These are phyloP conservation scores for Grammothele lineata DNA, from an alignment of 768 basidiomycete species.

Conservation along the genomic window DNA sequence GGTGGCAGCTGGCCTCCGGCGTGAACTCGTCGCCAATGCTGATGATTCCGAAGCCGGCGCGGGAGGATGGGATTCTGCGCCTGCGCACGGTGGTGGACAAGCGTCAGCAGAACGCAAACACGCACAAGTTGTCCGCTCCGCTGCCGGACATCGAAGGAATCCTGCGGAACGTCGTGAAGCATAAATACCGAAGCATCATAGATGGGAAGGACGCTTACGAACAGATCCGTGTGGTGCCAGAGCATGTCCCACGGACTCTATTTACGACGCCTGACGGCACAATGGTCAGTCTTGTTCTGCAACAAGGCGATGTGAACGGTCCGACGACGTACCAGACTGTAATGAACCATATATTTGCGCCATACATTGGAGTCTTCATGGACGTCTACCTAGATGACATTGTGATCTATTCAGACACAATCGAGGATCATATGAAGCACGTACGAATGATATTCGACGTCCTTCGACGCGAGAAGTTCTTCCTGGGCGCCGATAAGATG, in stretches of 20 bases:
- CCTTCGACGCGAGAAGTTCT: slow-evolving; percentile 10
- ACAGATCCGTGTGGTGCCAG: slow-evolving; percentile 21
- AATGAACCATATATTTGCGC: slow-evolving; percentile 38
- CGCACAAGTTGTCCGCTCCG: slow-evolving; percentile 19
- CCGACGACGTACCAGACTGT: slow-evolving; percentile 38
- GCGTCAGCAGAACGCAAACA: slow-evolving; percentile 19
- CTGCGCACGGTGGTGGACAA: slow-evolving; percentile 4
- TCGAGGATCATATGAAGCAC: slow-evolving; percentile 23
- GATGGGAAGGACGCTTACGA: slow-evolving; percentile 27
- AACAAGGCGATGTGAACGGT: slow-evolving; percentile 29
- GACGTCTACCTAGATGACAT: slow-evolving; percentile 34
- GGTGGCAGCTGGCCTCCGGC: slow-evolving; percentile 15
- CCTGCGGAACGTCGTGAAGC: slow-evolving; percentile 9
- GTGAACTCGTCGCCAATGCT: slow-evolving; percentile 18
- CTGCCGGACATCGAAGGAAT: slow-evolving; percentile 20
- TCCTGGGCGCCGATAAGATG: slow-evolving; percentile 18
- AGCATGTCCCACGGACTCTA: slow-evolving; percentile 18
- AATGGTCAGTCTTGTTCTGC: slow-evolving; percentile 26
- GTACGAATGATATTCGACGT: slow-evolving; percentile 15
- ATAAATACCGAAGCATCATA: slow-evolving; percentile 16
- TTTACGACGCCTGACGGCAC: slow-evolving; percentile 27
- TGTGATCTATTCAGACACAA: slow-evolving; percentile 25
- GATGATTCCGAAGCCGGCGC: slow-evolving; percentile 8
- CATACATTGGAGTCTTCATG: slow-evolving; percentile 29
- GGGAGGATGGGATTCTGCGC: background rate